Base-by-base conservation (phyloP, 768 basidiomycete genomes). In the Mycena filopes region DNA sequence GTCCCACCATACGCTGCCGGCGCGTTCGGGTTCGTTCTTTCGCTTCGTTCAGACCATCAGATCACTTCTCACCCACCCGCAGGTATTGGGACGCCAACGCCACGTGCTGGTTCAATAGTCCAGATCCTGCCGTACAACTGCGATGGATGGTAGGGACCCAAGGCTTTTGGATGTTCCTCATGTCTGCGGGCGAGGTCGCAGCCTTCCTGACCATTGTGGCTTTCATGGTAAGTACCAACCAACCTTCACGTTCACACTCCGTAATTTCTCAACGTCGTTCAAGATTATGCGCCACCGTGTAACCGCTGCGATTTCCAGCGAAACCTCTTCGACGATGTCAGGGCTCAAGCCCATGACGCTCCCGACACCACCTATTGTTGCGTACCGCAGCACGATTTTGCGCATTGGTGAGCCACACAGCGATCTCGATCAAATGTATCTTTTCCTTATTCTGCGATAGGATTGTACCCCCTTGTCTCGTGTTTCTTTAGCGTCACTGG, bases 381-480 rank as follows among this genome's bases (percentile, higher is more conserved):
- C 46, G 25, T 65, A 59, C n/a, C 59, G 59, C 49, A 28, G 25
- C n/a, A 62, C 55, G 38, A 60, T 66, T 36, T 10, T 66, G 20
- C 50, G 65, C 23, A 56, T 61, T 13, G 58, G 59, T 56, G 26
- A 46, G 57, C 26, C 23, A 0, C n/a, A n/a, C n/a, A n/a, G n/a
- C n/a, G n/a, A n/a, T n/a, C n/a, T n/a, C n/a, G n/a, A n/a, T n/a
- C n/a, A n/a, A n/a, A n/a, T n/a, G n/a, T n/a, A 46, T n/a, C n/a
- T n/a, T n/a, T n/a, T n/a, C n/a, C n/a, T n/a, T n/a, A n/a, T n/a
- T n/a, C n/a, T n/a, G n/a, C n/a, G n/a, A n/a, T n/a, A n/a, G n/a
- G n/a, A n/a, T n/a, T n/a, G n/a, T 66, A 66, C 28, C 65, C 65
- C 11, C 26, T 66, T 3, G 18, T 60, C 33, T 65, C 64, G 33